phyloP scores from a whole-genome alignment of 179 eudicot species.

The Dionaea muscipula region DNA sequence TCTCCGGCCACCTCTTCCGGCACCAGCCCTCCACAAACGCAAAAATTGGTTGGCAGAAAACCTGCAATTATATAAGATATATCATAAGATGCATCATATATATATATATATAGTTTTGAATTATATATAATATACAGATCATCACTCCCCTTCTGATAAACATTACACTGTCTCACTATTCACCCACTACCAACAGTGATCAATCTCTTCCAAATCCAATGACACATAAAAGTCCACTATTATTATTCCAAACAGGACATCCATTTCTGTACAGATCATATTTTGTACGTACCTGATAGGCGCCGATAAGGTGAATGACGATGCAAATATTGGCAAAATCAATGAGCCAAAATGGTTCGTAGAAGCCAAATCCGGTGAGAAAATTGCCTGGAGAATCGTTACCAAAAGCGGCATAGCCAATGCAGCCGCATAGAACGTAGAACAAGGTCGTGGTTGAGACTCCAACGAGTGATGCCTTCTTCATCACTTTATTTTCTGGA shows the following conservation, averaged over 20 bases:
- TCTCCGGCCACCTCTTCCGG: constrained; percentile 30
- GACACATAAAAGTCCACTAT: too few relatives aligned
- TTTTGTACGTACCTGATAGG: constrained; percentile 43
- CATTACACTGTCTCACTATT: too few relatives aligned
- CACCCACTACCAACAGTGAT: too few relatives aligned
- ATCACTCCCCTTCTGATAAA: too few relatives aligned
- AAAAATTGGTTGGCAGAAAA: constrained; percentile 48
- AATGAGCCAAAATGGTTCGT: constrained; percentile 48
- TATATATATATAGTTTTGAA: too few relatives aligned
- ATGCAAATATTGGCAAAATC: constrained; percentile 54
- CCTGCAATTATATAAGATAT: constrained; percentile 18
- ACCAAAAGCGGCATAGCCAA: constrained; percentile 54
- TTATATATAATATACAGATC: too few relatives aligned
- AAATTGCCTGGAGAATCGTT: constrained; percentile 43
- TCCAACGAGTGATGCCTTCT: constrained; percentile 35
- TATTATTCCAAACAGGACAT: too few relatives aligned
- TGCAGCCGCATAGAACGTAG: constrained; percentile 38
- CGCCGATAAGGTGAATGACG: constrained; percentile 44
- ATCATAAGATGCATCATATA: too few relatives aligned
- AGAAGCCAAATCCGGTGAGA: constrained; percentile 46
- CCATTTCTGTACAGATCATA: too few relatives aligned
- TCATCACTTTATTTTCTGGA: constrained; percentile 27
- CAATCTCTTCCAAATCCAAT: too few relatives aligned
- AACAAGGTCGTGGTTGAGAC: constrained; percentile 37
- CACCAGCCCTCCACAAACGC: constrained; percentile 31